Evolutionary conservation across 2,329 filamentous ascomycete species (phyloP).

Genomic region (Ophiostoma sp.): DNA sequence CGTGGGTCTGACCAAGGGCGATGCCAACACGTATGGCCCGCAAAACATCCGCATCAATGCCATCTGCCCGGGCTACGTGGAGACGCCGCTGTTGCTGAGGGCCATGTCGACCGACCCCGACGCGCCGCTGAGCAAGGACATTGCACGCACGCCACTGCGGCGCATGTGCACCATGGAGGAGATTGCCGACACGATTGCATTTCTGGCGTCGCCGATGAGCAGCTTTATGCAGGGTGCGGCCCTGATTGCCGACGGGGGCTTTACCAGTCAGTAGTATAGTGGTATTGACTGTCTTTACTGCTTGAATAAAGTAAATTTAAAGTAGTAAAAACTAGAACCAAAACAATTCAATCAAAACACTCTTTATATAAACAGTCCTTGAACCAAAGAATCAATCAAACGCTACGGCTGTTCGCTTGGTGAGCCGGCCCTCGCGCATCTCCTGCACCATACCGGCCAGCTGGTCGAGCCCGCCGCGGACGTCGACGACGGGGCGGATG

Average conservation of each 20-base stretch:
- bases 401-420: constrained; percentile 19
- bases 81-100: constrained; percentile 29
- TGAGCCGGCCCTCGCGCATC: constrained; percentile 33
- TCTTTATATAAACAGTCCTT: neutral
- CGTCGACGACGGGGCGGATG: constrained; percentile 39
- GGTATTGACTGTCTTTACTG: too few species aligned
- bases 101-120: constrained; percentile 32
- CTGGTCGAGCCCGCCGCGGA: constrained; percentile 37
- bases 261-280: constrained; percentile 28
- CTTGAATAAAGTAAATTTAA: neutral
- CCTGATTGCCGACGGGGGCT: constrained; percentile 46
- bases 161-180: constrained; percentile 47
- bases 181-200: constrained; percentile 49
- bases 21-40: constrained; percentile 48
- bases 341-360: neutral
- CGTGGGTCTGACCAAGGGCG: constrained; percentile 49
- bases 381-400: constrained; percentile 16
- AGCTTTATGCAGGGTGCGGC: constrained; percentile 49
- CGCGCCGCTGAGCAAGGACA: constrained; percentile 32
- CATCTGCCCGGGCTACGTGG: constrained; percentile 46
- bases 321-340: neutral
- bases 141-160: constrained; percentile 44
- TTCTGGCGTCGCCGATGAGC: constrained; percentile 48
- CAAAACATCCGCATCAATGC: constrained; percentile 55
- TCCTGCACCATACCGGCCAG: constrained; percentile 37